Conservation (phyloP, 495 filamentous ascomycete genomes). For the Talaromyces thailandensis region DNA sequence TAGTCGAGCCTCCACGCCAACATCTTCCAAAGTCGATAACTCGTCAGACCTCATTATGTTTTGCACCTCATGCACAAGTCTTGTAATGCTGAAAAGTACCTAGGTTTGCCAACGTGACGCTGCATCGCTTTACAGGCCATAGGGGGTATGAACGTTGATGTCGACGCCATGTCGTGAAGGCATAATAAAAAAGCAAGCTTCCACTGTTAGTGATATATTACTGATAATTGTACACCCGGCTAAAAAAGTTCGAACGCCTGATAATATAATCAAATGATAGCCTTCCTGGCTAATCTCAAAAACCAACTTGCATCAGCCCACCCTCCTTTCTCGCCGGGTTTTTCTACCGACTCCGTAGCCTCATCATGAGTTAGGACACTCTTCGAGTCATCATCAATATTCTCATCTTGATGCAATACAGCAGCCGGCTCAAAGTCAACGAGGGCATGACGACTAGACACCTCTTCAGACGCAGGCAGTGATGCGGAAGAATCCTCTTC, state of each 20-base stretch:
- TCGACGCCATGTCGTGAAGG: neutral
- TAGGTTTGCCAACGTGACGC: too few species aligned
- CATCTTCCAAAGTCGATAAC: too few species aligned
- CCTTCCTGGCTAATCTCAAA: conserved; percentile 64
- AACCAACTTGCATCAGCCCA: conserved; percentile 87
- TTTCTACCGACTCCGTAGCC: conserved; percentile 23
- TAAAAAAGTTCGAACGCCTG: neutral
- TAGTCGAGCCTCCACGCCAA: too few species aligned
- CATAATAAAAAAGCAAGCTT: neutral
- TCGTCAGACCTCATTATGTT: too few species aligned
- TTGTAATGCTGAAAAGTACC: too few species aligned
- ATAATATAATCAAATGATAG: conserved; percentile 36
- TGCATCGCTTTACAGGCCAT: too few species aligned
- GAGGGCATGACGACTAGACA: neutral
- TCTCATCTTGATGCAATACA: conserved; percentile 17
- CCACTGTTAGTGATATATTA: neutral
- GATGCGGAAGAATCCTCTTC: conserved; percentile 33
- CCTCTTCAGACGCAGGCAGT: neutral
- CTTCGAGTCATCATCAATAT: conserved; percentile 39
- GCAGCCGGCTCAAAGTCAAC: neutral
- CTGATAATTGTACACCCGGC: neutral
- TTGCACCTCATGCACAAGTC: too few species aligned
- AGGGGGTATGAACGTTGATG: neutral
- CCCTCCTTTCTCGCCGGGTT: conserved; percentile 41
- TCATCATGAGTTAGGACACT: conserved; percentile 26